Evolutionary conservation across 768 basidiomycete genomes (phyloP), one percentile per base, ranked within the genome.

Genomic region (Chalciporus chontae): DNA sequence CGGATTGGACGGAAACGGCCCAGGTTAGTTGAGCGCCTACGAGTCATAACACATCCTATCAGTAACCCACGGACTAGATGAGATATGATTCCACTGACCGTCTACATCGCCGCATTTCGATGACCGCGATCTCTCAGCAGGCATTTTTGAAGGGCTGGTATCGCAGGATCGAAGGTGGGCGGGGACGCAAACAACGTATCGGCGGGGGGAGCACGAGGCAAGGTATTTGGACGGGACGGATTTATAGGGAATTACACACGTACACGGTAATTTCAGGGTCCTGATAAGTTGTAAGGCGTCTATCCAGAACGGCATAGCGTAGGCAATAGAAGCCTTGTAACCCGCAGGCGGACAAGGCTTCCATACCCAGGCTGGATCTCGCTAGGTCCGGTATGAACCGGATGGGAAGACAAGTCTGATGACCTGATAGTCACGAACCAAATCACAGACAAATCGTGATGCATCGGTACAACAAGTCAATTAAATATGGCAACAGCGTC

Each of bases 11-110:
- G 15, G 73, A 71, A 24, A 71, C 44, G 1, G 75, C 69, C 79
- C 77, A 80, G 31, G 72, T 73, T 42, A 78, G 68, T 44, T 73
- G 73, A 50, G 68, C 65, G 50, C 66, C 76, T 76, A 56, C 21
- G 45, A 39, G 46, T 50, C 54, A 55, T 40, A 45, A 54, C 45
- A 51, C 49, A 61, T 50, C 7, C n/a, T 32, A 45, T 45, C 50
- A 55, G 47, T 46, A 53, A n/a, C 48, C 45, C 46, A 55, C 15
- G 42, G 34, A 21, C 21, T 5, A 27, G 10, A 13, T 15, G 38
- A 46, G 26, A 42, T 43, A 44, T 15, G 11, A 1, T 21, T 10
- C 14, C 46, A 66, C 66, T 62, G 51, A 75, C 77, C 70, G 44
- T 74, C 71, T 44, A 52, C 51, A 43, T 47, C 58, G 42, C 64